Percentiles rank a stretch among this genome's conserved stretches.
Evolutionary conservation across 768 basidiomycete genomes (phyloP).

Genomic region (Lanmaoa rubissima): DNA sequence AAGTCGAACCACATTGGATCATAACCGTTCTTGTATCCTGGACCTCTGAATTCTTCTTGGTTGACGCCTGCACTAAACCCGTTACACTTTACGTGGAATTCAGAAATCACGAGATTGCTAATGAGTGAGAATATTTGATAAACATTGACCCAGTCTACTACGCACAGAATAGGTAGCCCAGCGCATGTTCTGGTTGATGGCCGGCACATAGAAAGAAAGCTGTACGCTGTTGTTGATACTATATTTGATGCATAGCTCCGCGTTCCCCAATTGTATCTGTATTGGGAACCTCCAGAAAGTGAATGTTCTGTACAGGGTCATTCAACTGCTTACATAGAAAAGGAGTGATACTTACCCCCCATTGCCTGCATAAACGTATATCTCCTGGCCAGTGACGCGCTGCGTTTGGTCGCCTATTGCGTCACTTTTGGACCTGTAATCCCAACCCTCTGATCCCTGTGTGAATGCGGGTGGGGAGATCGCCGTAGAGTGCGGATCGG

Average conservation of each 20-base stretch:
- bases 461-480: conserved; percentile 25
- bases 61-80: conserved; percentile 90
- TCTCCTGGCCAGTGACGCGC: conserved; percentile 58
- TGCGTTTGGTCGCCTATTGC: conserved; percentile 36
- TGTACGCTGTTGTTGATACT: conserved; percentile 77
- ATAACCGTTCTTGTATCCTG: conserved; percentile 76
- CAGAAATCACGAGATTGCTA: background rate
- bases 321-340: background rate
- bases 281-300: conserved; percentile 96
- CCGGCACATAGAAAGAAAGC: conserved; percentile 83
- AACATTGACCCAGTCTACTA: conserved; percentile 2
- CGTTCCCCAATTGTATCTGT: conserved; percentile 66
- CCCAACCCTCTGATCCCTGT: conserved; percentile 1
- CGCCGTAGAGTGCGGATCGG: conserved; percentile 61
- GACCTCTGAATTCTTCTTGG: conserved; percentile 79
- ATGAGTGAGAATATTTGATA: background rate
- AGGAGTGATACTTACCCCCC: conserved; percentile 43
- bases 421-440: conserved; percentile 20
- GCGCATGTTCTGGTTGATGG: conserved; percentile 76
- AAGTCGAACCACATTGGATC: conserved; percentile 95
- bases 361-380: conserved; percentile 63
- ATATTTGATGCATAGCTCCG: conserved; percentile 79
- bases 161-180: conserved; percentile 86
- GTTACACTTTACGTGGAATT: conserved; percentile 57
- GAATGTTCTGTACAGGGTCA: conserved; percentile 54